Base-by-base conservation (phyloP, 2,329 filamentous ascomycete species). In the Teratosphaeriaceae sp. region DNA sequence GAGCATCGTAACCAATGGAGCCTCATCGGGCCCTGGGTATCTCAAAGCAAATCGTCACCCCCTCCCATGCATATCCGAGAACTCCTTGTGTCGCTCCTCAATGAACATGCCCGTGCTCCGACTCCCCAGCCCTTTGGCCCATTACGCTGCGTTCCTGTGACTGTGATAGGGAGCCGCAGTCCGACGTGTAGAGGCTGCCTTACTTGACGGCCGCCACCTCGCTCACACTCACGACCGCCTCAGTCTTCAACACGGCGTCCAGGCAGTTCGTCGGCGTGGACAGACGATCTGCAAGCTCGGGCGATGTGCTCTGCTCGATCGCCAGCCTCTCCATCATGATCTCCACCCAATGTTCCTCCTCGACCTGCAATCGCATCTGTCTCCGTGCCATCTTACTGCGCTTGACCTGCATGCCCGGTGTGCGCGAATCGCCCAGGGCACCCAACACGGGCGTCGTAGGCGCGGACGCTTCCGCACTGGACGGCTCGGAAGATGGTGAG, bases 311-410 rank as follows among this genome's bases (percentile, higher is more conserved):
- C 21, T 37, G 29, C 37, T 39, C 42, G 22, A 40, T 38, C 24
- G 50, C 49, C 15, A 68, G 30, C 18, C 68, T 66, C 55, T 64
- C 51, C 19, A 67, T 65, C 38, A 68, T 60, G 18, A 65, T 54
- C 26, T 65, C 55, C 51, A 71, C 62, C 49, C 69, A 60, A 40
- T 65, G 60, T 18, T 66, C 57, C 52, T 71, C 68, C 44, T 72
- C 70, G 1, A 58, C 50, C 44, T 68, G 56, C 47, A 73, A 56
- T 33, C 62, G 57, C 48, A 66, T 53, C 53, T 72, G 70, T n/a
- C 68, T 57, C 48, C 65, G 66, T 2, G 70, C 70, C 44, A 73
- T 57, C 46, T 66, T 67, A 49, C 65, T 66, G 46, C 66, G 57
- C 52, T 63, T 64, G 40, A 65, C 50, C 23, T 55, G 58, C 51